Percentiles rank a stretch among this genome's conserved stretches.
These are phyloP conservation scores for Coprinopsis marcescibilis DNA, from an alignment of 768 basidiomycete species.

Conservation along the genomic window DNA sequence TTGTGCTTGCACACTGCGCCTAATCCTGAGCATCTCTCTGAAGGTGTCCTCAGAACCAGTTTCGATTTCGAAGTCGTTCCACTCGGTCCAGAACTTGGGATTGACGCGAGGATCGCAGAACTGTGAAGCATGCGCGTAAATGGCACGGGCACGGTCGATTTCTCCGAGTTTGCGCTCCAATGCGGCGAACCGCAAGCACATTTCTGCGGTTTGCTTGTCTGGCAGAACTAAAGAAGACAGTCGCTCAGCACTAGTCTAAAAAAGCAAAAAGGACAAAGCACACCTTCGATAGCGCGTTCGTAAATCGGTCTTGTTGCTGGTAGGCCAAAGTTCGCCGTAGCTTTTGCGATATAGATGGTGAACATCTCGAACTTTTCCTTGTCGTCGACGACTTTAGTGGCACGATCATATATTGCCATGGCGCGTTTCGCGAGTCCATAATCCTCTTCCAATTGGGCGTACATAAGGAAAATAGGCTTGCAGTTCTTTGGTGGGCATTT, in stretches of 20 bases:
- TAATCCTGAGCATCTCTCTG: slow-evolving; percentile 91
- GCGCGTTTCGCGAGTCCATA: slow-evolving; percentile 91
- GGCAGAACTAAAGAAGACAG: slow-evolving; percentile 54
- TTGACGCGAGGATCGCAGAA: slow-evolving; percentile 95
- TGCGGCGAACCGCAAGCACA: slow-evolving; percentile 94
- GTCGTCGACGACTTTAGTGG: slow-evolving; percentile 77
- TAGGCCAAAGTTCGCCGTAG: slow-evolving; percentile 90
- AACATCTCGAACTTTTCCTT: slow-evolving; percentile 99
- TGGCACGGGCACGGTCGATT: slow-evolving; percentile 94
- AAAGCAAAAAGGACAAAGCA: neutral
- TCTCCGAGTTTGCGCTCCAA: slow-evolving; percentile 98
- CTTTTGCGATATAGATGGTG: slow-evolving; percentile 95
- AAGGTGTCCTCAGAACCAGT: slow-evolving; percentile 99
- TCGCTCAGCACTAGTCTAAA: neutral
- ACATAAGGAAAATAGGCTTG: slow-evolving; percentile 94
- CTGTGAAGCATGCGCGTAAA: slow-evolving; percentile 96
- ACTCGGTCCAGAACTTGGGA: slow-evolving; percentile 92
- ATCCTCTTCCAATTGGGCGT: slow-evolving; percentile 94
- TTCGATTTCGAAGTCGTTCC: slow-evolving; percentile 98
- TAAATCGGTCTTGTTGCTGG: slow-evolving; percentile 96
- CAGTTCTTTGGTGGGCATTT: slow-evolving; percentile 94
- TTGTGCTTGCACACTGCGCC: slow-evolving; percentile 95
- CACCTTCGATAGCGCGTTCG: slow-evolving; percentile 84
- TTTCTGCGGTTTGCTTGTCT: slow-evolving; percentile 91
- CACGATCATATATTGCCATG: slow-evolving; percentile 94